phyloP scores from a whole-genome alignment of 768 basidiomycete genomes.

The Leccinum fibrillosum region DNA sequence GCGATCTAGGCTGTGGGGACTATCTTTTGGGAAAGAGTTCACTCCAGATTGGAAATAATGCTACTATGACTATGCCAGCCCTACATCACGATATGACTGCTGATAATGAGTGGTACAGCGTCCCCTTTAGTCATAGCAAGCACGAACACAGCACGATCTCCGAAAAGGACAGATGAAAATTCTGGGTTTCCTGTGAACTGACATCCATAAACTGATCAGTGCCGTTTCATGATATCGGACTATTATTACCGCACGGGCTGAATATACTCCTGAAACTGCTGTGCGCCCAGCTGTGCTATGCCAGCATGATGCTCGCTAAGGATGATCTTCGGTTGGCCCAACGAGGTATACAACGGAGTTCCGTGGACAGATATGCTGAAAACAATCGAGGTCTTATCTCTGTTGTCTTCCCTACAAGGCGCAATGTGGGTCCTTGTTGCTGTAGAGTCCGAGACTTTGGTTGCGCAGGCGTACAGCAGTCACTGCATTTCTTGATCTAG shows the following conservation, averaged over 20 bases:
- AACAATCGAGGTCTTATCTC: background rate
- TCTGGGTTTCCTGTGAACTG: slow-evolving; percentile 1
- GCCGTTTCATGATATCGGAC: background rate
- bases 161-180: background rate
- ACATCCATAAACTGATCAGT: background rate
- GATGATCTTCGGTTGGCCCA: background rate
- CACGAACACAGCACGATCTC: slow-evolving; percentile 4
- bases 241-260: background rate
- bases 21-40: background rate
- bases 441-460: slow-evolving; percentile 1
- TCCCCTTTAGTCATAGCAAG: background rate
- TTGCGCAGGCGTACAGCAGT: slow-evolving; percentile 9
- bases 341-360: background rate
- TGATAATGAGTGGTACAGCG: slow-evolving; percentile 1
- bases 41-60: slow-evolving; percentile 6
- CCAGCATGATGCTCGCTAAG: background rate
- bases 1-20: slow-evolving; percentile 9
- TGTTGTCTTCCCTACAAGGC: slow-evolving; percentile 4
- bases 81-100: background rate
- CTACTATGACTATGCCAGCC: slow-evolving; percentile 7
- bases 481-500: background rate
- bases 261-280: slow-evolving; percentile 12
- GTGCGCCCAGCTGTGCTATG: slow-evolving; percentile 2
- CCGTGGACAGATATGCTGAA: slow-evolving; percentile 5
- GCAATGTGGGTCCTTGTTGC: slow-evolving; percentile 21